Conservation (phyloP, 371 early-diverging fungal genomes). For the Mortierella sp. region DNA sequence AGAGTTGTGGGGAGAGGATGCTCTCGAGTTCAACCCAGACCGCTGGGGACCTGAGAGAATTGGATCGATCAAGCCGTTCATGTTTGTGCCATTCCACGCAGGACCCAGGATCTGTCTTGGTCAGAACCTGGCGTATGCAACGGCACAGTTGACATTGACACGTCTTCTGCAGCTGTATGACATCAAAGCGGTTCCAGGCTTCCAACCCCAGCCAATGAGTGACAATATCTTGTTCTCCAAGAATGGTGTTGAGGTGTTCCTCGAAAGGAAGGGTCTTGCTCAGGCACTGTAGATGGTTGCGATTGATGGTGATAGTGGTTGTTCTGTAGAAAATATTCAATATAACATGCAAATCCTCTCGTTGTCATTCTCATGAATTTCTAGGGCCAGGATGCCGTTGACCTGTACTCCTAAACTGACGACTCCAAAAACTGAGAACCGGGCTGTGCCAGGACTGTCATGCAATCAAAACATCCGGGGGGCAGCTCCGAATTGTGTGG, state of each 20-base stretch:
- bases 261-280: constrained; percentile 17
- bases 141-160: constrained; percentile 44
- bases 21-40: constrained; percentile 44
- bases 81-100: constrained; percentile 55
- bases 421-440: no score
- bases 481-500: no score
- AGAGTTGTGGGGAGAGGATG: constrained; percentile 51
- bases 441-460: no score
- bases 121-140: constrained; percentile 46
- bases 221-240: constrained; percentile 51
- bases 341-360: no score
- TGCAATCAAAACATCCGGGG: no score
- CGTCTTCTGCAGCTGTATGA: constrained; percentile 41
- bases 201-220: constrained; percentile 20
- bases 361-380: no score
- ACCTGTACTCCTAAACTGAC: no score
- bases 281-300: no score
- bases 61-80: constrained; percentile 41
- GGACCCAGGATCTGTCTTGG: constrained; percentile 53
- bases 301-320: no score
- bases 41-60: constrained; percentile 53
- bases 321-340: no score
- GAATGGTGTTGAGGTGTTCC: constrained; percentile 37
- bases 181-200: constrained; percentile 21
- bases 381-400: no score